Percentiles rank a stretch among this genome's conserved stretches.
Conservation (phyloP, 495 filamentous ascomycete species). For the Viridothelium virens region DNA sequence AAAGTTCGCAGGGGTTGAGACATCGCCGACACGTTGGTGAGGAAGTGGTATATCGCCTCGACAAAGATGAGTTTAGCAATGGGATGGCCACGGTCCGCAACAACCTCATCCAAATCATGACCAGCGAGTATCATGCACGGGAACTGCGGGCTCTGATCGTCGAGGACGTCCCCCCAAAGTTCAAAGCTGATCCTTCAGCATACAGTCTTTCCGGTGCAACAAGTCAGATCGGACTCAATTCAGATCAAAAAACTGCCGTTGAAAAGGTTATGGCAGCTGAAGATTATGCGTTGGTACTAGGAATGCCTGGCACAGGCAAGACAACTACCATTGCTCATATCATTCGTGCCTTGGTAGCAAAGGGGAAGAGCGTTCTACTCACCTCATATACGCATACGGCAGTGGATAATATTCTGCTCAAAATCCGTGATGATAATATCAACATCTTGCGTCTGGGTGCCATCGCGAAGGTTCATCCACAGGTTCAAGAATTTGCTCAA, state of each 20-base stretch:
- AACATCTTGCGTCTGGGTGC: slow-evolving; percentile 78
- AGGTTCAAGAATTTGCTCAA: slow-evolving; percentile 74
- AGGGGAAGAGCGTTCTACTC: slow-evolving; percentile 85
- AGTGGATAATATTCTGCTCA: slow-evolving; percentile 94
- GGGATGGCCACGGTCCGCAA: slow-evolving; percentile 92
- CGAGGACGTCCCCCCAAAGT: slow-evolving; percentile 60
- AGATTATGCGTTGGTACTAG: slow-evolving; percentile 90
- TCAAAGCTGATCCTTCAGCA: slow-evolving; percentile 56
- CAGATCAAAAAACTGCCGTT: slow-evolving; percentile 78
- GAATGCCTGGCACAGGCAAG: slow-evolving; percentile 97
- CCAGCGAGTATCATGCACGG: slow-evolving; percentile 65
- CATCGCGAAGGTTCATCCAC: slow-evolving; percentile 72
- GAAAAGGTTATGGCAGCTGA: slow-evolving; percentile 89
- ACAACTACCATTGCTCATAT: slow-evolving; percentile 97
- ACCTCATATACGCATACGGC: slow-evolving; percentile 96
- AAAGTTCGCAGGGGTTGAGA: slow-evolving; percentile 42
- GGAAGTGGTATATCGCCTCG: slow-evolving; percentile 68
- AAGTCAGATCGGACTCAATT: slow-evolving; percentile 51
- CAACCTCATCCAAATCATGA: slow-evolving; percentile 88
- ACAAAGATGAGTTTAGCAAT: slow-evolving; percentile 97
- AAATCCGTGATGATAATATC: slow-evolving; percentile 71
- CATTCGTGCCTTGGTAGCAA: slow-evolving; percentile 78
- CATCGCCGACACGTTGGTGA: slow-evolving; percentile 44
- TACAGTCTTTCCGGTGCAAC: slow-evolving; percentile 46
- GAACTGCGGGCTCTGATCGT: slow-evolving; percentile 72